Evolutionary conservation across 495 filamentous ascomycete genomes (phyloP).

Genomic region (Lasiosphaeria hispida): DNA sequence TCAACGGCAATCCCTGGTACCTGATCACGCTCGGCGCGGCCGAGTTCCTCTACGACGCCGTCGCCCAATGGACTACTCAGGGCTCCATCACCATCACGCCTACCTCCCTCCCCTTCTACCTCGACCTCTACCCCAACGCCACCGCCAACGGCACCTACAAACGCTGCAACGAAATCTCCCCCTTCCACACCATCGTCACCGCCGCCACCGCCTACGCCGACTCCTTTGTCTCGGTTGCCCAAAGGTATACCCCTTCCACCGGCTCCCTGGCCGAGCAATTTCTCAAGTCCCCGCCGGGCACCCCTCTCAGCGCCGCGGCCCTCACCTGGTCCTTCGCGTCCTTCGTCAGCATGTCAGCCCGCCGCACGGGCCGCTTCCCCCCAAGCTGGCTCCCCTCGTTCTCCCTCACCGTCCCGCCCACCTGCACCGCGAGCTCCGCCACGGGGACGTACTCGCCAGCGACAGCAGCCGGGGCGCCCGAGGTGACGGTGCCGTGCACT

Average conservation of each 20-base stretch:
- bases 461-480: constrained; percentile 43
- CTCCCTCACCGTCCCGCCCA: constrained; percentile 44
- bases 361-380: constrained; percentile 44
- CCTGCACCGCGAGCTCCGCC: constrained; percentile 49
- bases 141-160: constrained; percentile 45
- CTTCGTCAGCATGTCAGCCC: constrained; percentile 55
- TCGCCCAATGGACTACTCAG: constrained; percentile 52
- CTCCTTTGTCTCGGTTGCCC: constrained; percentile 53
- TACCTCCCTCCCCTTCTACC: constrained; percentile 55
- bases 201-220: constrained; percentile 59
- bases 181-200: constrained; percentile 35
- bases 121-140: constrained; percentile 45
- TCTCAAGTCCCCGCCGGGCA: constrained; percentile 44
- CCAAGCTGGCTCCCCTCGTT: constrained; percentile 46
- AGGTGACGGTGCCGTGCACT: constrained; percentile 48
- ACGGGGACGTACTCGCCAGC: constrained; percentile 57
- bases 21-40: constrained; percentile 59
- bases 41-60: constrained; percentile 60
- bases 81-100: constrained; percentile 49
- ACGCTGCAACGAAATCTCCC: constrained; percentile 38
- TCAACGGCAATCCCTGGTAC: constrained; percentile 63
- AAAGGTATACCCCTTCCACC: constrained; percentile 47
- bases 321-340: constrained; percentile 67
- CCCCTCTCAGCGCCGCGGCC: constrained; percentile 52
- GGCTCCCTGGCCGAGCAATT: constrained; percentile 62